Evolutionary conservation across 176 grass and related monocot species (phyloP).

Genomic region (Bolboschoenus planiculmis): DNA sequence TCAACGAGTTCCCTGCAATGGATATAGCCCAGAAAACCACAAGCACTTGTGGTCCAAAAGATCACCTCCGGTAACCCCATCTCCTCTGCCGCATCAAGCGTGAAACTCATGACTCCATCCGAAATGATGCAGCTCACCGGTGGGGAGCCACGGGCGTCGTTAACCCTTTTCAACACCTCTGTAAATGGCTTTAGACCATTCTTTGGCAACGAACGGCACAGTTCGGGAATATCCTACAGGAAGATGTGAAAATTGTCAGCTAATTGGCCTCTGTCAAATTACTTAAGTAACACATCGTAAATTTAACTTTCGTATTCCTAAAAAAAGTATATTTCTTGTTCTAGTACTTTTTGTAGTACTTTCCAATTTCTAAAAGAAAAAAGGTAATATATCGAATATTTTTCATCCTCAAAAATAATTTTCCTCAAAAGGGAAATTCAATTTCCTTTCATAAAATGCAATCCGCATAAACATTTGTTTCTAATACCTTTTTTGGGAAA

Average conservation of each 20-base stretch:
- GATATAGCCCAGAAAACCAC: conserved; percentile 51
- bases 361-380: too few relatives aligned
- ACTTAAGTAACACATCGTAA: too few relatives aligned
- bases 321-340: too few relatives aligned
- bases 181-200: conserved; percentile 42
- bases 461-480: too few relatives aligned
- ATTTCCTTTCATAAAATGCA: too few relatives aligned
- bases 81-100: conserved; percentile 46
- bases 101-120: conserved; percentile 72
- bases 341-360: too few relatives aligned
- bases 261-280: not conserved
- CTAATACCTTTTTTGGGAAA: too few relatives aligned
- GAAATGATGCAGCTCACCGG: conserved; percentile 61
- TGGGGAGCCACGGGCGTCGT: not conserved
- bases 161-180: conserved; percentile 38
- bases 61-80: conserved; percentile 47
- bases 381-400: too few relatives aligned
- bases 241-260: not conserved
- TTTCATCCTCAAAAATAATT: too few relatives aligned
- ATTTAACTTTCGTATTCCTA: too few relatives aligned
- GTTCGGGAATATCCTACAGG: conserved; percentile 41
- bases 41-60: conserved; percentile 71
- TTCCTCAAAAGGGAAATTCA: too few relatives aligned
- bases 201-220: conserved; percentile 36
- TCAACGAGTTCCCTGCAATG: conserved; percentile 41